Evolutionary conservation across 2,329 filamentous ascomycete genomes (phyloP).

Genomic region (Monosporascus sp.): DNA sequence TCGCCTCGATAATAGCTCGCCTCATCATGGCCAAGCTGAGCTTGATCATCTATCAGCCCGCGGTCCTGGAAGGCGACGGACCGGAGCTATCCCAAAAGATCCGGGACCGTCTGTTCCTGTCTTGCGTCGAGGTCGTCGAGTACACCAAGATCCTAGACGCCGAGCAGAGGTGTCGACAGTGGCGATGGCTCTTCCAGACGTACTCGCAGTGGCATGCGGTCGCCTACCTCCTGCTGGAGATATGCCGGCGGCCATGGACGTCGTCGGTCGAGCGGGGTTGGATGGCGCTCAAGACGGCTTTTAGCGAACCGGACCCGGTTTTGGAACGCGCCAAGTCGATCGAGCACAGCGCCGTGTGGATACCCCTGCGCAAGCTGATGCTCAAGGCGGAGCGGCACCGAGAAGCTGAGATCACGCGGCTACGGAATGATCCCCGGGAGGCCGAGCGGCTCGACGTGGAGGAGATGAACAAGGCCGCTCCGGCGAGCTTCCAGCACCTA

Average conservation of each 20-base stretch:
- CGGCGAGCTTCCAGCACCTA: slow-evolving; percentile 43
- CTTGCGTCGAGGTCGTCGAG: slow-evolving; percentile 51
- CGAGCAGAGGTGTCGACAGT: slow-evolving; percentile 43
- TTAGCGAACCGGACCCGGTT: slow-evolving; percentile 32
- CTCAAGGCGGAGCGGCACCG: slow-evolving; percentile 48
- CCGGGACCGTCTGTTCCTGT: slow-evolving; percentile 41
- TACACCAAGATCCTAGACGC: slow-evolving; percentile 50
- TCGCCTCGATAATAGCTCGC: slow-evolving; percentile 42
- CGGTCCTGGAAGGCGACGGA: slow-evolving; percentile 38
- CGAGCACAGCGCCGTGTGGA: slow-evolving; percentile 44
- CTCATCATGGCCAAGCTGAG: slow-evolving; percentile 51
- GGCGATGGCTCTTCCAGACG: slow-evolving; percentile 56
- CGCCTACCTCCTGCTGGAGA: slow-evolving; percentile 50
- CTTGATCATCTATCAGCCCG: slow-evolving; percentile 49
- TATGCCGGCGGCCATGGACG: slow-evolving; percentile 44
- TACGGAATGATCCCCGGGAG: slow-evolving; percentile 44
- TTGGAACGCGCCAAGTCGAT: slow-evolving; percentile 40
- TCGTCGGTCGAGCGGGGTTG: slow-evolving; percentile 46
- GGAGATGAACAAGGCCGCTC: slow-evolving; percentile 39
- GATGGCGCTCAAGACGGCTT: slow-evolving; percentile 37
- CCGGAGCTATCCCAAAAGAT: slow-evolving; percentile 34
- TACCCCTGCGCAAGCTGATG: slow-evolving; percentile 51
- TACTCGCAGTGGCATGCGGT: slow-evolving; percentile 57
- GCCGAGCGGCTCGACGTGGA: slow-evolving; percentile 44
- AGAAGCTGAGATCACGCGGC: slow-evolving; percentile 43